phyloP scores from a whole-genome alignment of 345 rosid genomes.

The Dimocarpus longan region DNA sequence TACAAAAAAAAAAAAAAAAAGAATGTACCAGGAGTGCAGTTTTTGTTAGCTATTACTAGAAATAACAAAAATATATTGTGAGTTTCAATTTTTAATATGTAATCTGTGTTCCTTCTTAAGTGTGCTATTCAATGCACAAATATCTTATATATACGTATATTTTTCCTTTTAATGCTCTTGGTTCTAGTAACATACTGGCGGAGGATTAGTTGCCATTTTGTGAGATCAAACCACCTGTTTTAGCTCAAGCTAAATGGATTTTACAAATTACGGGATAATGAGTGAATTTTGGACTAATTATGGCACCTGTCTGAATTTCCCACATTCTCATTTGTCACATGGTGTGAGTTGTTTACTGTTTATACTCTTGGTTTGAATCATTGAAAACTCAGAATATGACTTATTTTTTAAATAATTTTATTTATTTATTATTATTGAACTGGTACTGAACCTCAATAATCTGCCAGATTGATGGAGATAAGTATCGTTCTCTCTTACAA shows the following conservation, averaged over 20 bases:
- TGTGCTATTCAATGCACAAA: background rate
- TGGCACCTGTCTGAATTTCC: background rate
- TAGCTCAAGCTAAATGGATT: background rate
- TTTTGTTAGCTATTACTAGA: background rate
- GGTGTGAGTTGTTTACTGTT: background rate
- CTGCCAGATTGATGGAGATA: conserved; percentile 70
- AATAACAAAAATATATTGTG: background rate
- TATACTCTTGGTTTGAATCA: background rate
- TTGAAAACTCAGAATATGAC: background rate
- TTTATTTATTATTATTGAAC: background rate
- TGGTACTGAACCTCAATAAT: conserved; percentile 15
- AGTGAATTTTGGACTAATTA: background rate
- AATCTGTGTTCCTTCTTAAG: background rate
- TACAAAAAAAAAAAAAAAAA: no score
- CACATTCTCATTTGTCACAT: background rate
- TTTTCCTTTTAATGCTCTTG: background rate
- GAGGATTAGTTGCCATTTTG: background rate
- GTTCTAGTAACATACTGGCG: background rate
- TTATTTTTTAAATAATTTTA: background rate
- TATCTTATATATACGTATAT: no score
- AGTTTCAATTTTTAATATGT: background rate
- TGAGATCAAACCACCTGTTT: background rate
- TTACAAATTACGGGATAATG: background rate
- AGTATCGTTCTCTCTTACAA: conserved; percentile 52
- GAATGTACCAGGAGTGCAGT: background rate